Evolutionary conservation across 208 protist genomes (phyloP).

Genomic region (Wallacemonas sp.): DNA sequence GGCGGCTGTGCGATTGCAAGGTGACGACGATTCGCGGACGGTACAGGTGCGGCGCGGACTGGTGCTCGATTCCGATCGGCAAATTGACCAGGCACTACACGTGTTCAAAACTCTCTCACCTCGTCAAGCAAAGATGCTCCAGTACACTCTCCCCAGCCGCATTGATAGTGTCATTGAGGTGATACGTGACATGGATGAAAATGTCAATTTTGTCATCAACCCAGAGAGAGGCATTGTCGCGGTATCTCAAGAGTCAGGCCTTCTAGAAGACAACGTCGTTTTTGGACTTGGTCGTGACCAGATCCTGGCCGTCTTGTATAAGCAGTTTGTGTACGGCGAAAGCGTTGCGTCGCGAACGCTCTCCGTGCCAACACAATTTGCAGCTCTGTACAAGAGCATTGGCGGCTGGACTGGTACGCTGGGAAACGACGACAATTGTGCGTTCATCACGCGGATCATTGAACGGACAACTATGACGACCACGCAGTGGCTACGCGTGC

Average conservation of each 20-base stretch:
- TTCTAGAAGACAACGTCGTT: not conserved
- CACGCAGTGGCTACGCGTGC: not conserved
- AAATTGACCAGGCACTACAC: not conserved
- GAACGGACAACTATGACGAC: not conserved
- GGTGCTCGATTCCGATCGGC: not conserved
- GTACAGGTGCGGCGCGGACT: not conserved
- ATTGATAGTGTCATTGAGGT: not conserved
- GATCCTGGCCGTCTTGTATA: not conserved
- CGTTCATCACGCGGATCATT: not conserved
- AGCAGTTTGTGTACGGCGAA: not conserved
- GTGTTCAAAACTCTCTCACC: not conserved
- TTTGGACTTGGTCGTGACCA: not conserved
- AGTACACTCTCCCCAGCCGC: not conserved
- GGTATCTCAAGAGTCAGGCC: not conserved
- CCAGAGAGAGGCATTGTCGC: not conserved
- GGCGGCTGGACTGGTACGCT: not conserved
- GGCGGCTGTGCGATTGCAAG: not conserved
- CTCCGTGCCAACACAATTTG: not conserved
- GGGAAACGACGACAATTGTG: not conserved
- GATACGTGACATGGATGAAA: not conserved
- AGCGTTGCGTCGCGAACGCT: not conserved
- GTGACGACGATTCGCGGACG: not conserved
- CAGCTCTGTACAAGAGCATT: not conserved
- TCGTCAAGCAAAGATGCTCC: not conserved
- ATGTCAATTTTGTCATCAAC: not conserved